Evolutionary conservation across 129 eudicot species (phyloP).

Genomic region (Centrapalus pauciflorus): DNA sequence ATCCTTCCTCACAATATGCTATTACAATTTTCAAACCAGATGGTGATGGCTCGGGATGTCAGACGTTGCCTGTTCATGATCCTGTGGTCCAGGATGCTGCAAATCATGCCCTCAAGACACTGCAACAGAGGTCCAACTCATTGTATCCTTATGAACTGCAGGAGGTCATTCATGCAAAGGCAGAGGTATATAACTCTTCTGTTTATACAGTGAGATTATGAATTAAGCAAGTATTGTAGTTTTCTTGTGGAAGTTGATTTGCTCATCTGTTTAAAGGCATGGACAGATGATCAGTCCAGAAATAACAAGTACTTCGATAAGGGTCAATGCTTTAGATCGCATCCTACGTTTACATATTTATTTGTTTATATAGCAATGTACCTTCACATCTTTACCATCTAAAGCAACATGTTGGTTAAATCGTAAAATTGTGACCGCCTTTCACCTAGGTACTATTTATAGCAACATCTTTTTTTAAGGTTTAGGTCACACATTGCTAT

Average conservation of each 20-base stretch:
- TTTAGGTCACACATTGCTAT: too few species aligned
- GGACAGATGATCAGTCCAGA: neutral
- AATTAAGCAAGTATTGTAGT: neutral
- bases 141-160: slow-evolving; percentile 65
- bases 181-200: slow-evolving; percentile 45
- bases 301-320: too few species aligned
- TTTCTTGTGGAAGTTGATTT: neutral
- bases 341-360: too few species aligned
- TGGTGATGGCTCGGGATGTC: slow-evolving; percentile 50
- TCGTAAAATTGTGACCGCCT: too few species aligned
- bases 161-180: slow-evolving; percentile 71
- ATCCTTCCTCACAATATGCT: neutral
- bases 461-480: too few species aligned
- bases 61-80: slow-evolving; percentile 71
- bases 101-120: slow-evolving; percentile 59
- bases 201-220: neutral
- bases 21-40: slow-evolving; percentile 17
- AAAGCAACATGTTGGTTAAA: too few species aligned
- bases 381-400: too few species aligned
- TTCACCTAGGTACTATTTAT: too few species aligned
- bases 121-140: slow-evolving; percentile 87
- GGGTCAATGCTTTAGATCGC: too few species aligned
- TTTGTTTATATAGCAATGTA: too few species aligned
- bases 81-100: slow-evolving; percentile 87
- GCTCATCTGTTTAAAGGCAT: neutral